phyloP scores from a whole-genome alignment of 805 yeast species.

The Candida multigemmis region DNA sequence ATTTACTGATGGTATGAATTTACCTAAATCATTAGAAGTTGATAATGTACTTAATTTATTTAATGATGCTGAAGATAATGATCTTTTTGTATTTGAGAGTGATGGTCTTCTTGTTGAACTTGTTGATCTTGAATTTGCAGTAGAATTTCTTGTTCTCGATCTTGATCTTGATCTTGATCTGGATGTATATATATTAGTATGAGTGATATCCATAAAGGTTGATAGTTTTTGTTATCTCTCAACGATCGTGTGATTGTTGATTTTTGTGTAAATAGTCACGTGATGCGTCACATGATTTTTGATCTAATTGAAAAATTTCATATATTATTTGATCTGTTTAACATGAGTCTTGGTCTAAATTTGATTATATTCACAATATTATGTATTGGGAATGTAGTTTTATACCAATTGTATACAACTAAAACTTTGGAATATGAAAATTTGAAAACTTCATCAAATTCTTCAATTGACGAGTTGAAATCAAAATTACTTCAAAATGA shows the following conservation, averaged over 20 bases:
- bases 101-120: conserved; percentile 27
- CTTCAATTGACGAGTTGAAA: no score
- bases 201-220: conserved; percentile 7
- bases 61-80: conserved; percentile 25
- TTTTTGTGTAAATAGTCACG: neutral
- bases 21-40: conserved; percentile 15
- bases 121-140: conserved; percentile 24
- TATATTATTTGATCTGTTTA: no score
- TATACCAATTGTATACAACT: conserved; percentile 11
- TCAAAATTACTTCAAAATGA: no score
- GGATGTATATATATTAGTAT: conserved; percentile 2
- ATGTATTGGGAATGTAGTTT: conserved; percentile 9
- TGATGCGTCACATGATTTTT: no score
- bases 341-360: no score
- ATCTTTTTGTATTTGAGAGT: conserved; percentile 16
- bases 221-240: neutral
- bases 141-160: conserved; percentile 22
- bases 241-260: neutral
- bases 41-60: conserved; percentile 18
- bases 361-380: no score
- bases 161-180: conserved; percentile 7
- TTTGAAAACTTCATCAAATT: no score
- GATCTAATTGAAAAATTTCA: no score
- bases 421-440: conserved; percentile 8
- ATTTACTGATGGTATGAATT: conserved; percentile 38